Base-by-base conservation (phyloP, 768 basidiomycete species). In the Steccherinum ochraceum region DNA sequence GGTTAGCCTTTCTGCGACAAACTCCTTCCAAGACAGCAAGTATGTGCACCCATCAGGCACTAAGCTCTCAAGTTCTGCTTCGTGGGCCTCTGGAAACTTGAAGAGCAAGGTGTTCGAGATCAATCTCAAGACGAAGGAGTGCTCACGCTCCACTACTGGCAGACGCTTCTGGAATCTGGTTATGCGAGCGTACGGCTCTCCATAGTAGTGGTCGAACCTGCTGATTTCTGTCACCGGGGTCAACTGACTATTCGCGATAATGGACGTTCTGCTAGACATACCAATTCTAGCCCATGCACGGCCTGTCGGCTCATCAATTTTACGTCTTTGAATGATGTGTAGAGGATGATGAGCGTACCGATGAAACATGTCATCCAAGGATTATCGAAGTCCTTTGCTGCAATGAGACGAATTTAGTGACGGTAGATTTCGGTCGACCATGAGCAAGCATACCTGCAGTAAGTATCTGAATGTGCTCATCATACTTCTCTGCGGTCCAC, bases 171-270 rank as follows among this genome's bases (percentile, higher is more conserved):
- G 63, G 19, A 48, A 48, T 4, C 63, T 51, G 21, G 57, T 54
- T 12, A 64, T 50, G 12, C 61, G 60, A 1, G 61, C 61, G 20
- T 58, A 45, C 3, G 57, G 48, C 25, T 64, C 60, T 20, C 64
- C 64, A 41, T 59, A 58, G 52, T 56, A 58, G 19, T 60, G 58
- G 40, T 61, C 52, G 43, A 57, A 64, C 18, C 59, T 50, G 52
- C 57, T 50, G 20, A 43, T 53, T 12, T 56, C 61, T 61, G 21
- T 4, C 20, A 27, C 18, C 16, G 44, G 24, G 52, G 21, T 43
- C n/a, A n/a, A n/a, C n/a, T n/a, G n/a, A n/a, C n/a, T n/a, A n/a
- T n/a, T n/a, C n/a, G n/a, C n/a, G n/a, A n/a, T n/a, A n/a, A n/a
- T n/a, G n/a, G n/a, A n/a, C n/a, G n/a, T n/a, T n/a, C n/a, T n/a